Percentiles rank a stretch among this genome's conserved stretches.
phyloP scores from a whole-genome alignment of 1,139 yeast genomes.

The Yamadazyma mexicana region DNA sequence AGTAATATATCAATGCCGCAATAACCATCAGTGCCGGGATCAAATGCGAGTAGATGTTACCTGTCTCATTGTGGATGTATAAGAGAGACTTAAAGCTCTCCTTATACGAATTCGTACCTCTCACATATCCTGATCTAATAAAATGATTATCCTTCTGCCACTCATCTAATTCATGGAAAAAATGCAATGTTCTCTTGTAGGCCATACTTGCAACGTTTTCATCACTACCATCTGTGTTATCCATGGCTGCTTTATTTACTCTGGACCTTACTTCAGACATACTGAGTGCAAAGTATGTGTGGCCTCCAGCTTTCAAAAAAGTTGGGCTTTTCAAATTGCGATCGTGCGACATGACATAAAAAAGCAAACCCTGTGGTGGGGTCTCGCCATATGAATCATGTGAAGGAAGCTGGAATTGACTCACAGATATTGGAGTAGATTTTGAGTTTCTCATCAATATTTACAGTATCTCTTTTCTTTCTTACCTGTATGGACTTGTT shows the following conservation, averaged over 20 bases:
- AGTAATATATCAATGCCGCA: slow-evolving; percentile 21
- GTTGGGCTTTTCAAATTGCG: neutral
- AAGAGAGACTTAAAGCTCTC: slow-evolving; percentile 56
- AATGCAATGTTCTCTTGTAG: slow-evolving; percentile 12
- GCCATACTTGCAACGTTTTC: neutral
- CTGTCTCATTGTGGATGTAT: slow-evolving; percentile 81
- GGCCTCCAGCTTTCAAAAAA: neutral
- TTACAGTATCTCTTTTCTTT: slow-evolving; percentile 22
- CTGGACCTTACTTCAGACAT: neutral
- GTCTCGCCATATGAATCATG: neutral
- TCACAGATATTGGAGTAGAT: slow-evolving; percentile 34
- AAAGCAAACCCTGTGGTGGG: neutral
- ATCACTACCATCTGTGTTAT: neutral
- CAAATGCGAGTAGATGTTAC: slow-evolving; percentile 80
- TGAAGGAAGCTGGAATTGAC: slow-evolving; percentile 34
- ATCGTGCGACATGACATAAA: neutral
- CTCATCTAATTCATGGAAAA: slow-evolving; percentile 53
- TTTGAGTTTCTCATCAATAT: slow-evolving; percentile 29
- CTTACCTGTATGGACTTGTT: slow-evolving; percentile 32
- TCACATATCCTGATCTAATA: slow-evolving; percentile 74
- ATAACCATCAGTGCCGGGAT: slow-evolving; percentile 58
- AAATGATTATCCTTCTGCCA: slow-evolving; percentile 91
- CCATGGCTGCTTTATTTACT: neutral
- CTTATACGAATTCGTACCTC: slow-evolving; percentile 56
- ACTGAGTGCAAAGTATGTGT: neutral